These are phyloP conservation scores for Cladosporium velox DNA, from an alignment of 2,329 filamentous ascomycete genomes.

Conservation along the genomic window DNA sequence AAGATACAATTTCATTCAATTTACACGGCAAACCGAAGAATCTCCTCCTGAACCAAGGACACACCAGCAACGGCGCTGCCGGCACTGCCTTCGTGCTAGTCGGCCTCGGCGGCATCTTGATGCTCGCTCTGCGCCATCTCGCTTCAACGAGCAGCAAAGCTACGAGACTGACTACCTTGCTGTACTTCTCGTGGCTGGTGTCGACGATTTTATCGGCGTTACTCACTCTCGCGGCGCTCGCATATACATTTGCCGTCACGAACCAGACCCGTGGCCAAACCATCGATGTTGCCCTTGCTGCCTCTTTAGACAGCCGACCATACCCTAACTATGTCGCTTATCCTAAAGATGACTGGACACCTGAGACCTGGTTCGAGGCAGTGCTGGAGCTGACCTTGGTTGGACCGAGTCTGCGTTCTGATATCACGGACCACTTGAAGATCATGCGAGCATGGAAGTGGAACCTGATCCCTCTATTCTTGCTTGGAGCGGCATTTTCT, in stretches of 20 bases:
- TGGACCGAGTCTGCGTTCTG: conserved; percentile 21
- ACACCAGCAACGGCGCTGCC: conserved; percentile 36
- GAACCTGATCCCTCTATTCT: conserved; percentile 35
- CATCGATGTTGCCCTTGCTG: conserved; percentile 30
- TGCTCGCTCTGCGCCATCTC: conserved; percentile 27
- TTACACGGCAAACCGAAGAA: conserved; percentile 47
- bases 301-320: conserved; percentile 28
- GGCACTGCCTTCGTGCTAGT: conserved; percentile 36
- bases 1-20: conserved; percentile 31
- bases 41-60: conserved; percentile 34
- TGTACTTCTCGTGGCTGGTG: conserved; percentile 31
- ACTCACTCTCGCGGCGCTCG: conserved; percentile 31
- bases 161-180: neutral
- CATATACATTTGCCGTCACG: conserved; percentile 34
- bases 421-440: conserved; percentile 26
- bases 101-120: conserved; percentile 32
- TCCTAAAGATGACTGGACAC: conserved; percentile 32
- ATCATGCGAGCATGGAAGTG: conserved; percentile 35
- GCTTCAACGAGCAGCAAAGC: neutral
- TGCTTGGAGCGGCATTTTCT: conserved; percentile 27
- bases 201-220: conserved; percentile 29
- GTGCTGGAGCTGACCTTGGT: conserved; percentile 29
- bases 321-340: conserved; percentile 35
- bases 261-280: conserved; percentile 26
- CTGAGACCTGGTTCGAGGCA: conserved; percentile 35